A percentile compares a stretch with the other conserved stretches of the same genome.
These are phyloP conservation scores for Agastache rugosa DNA, from an alignment of 257 asterid genomes.

Conservation along the genomic window DNA sequence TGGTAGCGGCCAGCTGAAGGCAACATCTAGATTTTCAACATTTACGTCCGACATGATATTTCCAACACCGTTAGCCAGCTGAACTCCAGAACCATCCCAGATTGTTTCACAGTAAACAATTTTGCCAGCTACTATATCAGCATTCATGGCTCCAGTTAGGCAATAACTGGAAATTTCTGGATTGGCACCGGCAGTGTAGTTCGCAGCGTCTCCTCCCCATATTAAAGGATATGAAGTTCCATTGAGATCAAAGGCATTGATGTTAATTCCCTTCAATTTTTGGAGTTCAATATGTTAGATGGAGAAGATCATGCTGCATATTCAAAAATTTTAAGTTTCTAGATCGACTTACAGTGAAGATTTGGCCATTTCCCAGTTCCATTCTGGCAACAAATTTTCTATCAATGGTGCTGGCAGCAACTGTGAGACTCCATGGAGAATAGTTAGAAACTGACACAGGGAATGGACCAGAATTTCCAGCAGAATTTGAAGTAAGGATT, in stretches of 20 bases:
- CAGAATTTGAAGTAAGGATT: constrained; percentile 65
- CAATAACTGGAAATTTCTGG: constrained; percentile 42
- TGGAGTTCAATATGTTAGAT: not conserved
- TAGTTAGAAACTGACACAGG: constrained; percentile 49
- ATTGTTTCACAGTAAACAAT: constrained; percentile 54
- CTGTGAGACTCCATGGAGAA: constrained; percentile 71
- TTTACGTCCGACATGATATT: constrained; percentile 44
- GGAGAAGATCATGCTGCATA: not conserved
- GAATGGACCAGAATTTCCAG: constrained; percentile 66
- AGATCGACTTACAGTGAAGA: constrained; percentile 45
- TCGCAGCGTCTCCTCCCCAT: constrained; percentile 79
- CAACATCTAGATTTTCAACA: constrained; percentile 41
- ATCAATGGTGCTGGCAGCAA: constrained; percentile 70
- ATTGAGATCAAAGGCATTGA: constrained; percentile 61
- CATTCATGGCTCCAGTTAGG: constrained; percentile 41
- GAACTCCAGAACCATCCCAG: constrained; percentile 49
- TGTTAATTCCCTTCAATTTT: constrained; percentile 57
- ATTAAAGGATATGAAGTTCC: constrained; percentile 58
- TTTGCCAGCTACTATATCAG: constrained; percentile 49
- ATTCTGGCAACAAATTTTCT: constrained; percentile 60
- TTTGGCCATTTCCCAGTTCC: constrained; percentile 59
- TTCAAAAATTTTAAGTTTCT: not conserved
- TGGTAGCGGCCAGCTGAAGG: constrained; percentile 58
- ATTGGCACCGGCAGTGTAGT: constrained; percentile 54
- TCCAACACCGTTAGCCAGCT: constrained; percentile 47